These are phyloP conservation scores for Talaromyces sp. DNA, from an alignment of 2,329 filamentous ascomycete genomes.

Conservation along the genomic window DNA sequence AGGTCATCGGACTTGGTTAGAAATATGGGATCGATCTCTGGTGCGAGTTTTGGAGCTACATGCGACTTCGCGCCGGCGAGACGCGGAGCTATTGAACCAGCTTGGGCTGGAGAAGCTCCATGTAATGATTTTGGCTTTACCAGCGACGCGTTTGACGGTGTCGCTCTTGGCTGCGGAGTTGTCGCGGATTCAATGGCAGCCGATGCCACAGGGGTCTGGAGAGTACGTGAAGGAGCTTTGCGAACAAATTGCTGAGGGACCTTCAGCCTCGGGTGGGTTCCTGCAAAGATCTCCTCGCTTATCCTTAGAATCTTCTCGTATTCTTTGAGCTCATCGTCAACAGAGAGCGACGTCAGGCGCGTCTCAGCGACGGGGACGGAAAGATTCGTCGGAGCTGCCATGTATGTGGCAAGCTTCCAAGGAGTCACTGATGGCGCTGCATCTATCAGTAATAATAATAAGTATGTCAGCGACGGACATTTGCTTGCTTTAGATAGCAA, in stretches of 20 bases:
- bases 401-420: slow-evolving; percentile 7
- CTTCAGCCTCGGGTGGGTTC: slow-evolving; percentile 58
- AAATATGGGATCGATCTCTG: slow-evolving; percentile 75
- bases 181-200: slow-evolving; percentile 16
- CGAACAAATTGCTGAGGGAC: slow-evolving; percentile 51
- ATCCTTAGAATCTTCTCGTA: slow-evolving; percentile 78
- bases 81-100: neutral
- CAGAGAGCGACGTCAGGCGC: slow-evolving; percentile 30
- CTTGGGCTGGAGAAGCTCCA: slow-evolving; percentile 13
- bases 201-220: slow-evolving; percentile 26
- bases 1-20: slow-evolving; percentile 82
- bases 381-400: slow-evolving; percentile 18
- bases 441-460: neutral
- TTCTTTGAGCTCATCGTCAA: slow-evolving; percentile 58
- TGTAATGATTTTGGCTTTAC: slow-evolving; percentile 12
- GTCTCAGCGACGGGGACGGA: slow-evolving; percentile 28
- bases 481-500: neutral
- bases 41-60: slow-evolving; percentile 47
- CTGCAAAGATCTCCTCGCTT: slow-evolving; percentile 74
- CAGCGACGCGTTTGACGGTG: slow-evolving; percentile 14
- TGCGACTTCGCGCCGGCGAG: slow-evolving; percentile 23
- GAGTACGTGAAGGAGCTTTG: slow-evolving; percentile 32
- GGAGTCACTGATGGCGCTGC: slow-evolving; percentile 6
- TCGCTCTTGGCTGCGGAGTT: slow-evolving; percentile 16
- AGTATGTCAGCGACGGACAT: neutral